Evolutionary conservation across 2,329 filamentous ascomycete species (phyloP), one percentile per base, ranked within the genome.

Genomic region (Emericellopsis atlantica): DNA sequence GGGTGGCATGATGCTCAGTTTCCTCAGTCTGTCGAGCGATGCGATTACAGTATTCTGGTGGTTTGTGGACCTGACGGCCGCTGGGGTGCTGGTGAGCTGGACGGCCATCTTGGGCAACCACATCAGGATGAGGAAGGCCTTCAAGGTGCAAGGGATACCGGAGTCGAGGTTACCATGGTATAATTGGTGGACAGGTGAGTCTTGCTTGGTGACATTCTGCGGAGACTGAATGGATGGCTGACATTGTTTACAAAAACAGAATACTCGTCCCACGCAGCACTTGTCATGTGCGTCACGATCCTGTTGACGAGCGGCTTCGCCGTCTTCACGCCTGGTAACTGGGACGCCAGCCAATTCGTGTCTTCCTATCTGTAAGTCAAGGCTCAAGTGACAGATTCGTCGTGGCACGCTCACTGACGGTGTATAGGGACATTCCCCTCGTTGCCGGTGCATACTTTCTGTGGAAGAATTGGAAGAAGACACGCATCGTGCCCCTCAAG

Each of bases 291-390:
- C 51, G 61, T 78, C 23, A 56, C 82, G 33, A 79, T 86, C 44
- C 60, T 88, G 4, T 64, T 87, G 33, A 87, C 83, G 4, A 74
- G 76, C 32, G 82, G 82, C 1, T 87, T 87, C 48, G 52, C 62
- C 2, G 72, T 76, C 4, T 81, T 81, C 44, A 76, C 74, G 1
- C 58, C 58, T 31, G 76, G 76, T 3, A 70, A 74, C 43, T 81
- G 76, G 75, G 62, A 70, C 42, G 51, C 72, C 1, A 66, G 66
- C 16, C 61, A 57, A 2, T 81, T 81, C 47, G 67, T 81, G 2
- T 79, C 76, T 1, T 69, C 74, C 0, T 81, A 81, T 45, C 51
- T 81, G 71, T 79, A 52, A 60, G 74, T 65, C 5, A 2, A 10
- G 14, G 3, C 5, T 6, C 5, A 6, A 29, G 2, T 31, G 11